A percentile compares a stretch with the other conserved stretches of the same genome.
phyloP scores from a whole-genome alignment of 257 asterid species.

The Rauvolfia tetraphylla region DNA sequence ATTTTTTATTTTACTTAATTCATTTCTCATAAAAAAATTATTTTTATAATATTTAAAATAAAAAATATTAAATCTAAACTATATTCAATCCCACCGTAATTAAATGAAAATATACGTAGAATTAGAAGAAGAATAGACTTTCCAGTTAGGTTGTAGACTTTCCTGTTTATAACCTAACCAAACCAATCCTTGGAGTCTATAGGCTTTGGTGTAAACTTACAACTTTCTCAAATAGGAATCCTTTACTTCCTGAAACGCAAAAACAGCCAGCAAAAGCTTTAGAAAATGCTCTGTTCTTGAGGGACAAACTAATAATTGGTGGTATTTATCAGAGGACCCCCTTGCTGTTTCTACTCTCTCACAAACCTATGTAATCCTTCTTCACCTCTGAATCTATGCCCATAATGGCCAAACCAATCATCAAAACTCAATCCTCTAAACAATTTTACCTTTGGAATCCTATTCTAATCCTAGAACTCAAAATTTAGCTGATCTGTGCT shows the following conservation, averaged over 20 bases:
- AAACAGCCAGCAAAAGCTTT: background rate
- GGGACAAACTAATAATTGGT: conserved; percentile 10
- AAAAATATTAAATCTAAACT: too few relatives aligned
- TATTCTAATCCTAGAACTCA: background rate
- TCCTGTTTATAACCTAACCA: background rate
- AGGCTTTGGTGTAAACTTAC: background rate
- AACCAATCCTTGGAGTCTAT: background rate
- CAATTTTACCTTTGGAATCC: background rate
- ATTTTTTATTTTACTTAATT: too few relatives aligned
- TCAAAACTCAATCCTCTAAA: background rate
- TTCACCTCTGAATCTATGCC: background rate
- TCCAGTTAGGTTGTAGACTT: background rate
- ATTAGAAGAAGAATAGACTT: too few relatives aligned
- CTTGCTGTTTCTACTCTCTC: conserved; percentile 5
- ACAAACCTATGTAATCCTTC: background rate
- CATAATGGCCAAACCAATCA: background rate
- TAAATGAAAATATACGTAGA: too few relatives aligned
- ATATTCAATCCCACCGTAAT: too few relatives aligned
- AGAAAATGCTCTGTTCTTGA: background rate
- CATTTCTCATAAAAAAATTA: too few relatives aligned
- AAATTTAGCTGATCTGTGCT: too few relatives aligned
- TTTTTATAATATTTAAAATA: too few relatives aligned
- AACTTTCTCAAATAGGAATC: background rate
- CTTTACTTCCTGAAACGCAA: background rate
- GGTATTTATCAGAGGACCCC: background rate